Base-by-base conservation (phyloP, 2,329 filamentous ascomycete genomes). In the Exophiala lecanii-corni region DNA sequence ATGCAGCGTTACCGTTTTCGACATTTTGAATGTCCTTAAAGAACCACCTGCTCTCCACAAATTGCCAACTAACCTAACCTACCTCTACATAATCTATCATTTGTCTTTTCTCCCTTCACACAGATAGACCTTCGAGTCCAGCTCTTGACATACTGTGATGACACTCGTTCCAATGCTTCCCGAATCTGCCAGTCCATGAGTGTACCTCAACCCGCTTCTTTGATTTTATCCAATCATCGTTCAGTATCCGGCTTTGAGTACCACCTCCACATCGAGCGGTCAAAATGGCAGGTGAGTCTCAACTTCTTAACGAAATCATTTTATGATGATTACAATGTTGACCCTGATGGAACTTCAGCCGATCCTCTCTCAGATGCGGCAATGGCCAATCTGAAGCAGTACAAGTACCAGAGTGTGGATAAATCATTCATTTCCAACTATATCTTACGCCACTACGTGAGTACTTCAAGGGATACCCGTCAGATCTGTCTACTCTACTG, bases 321-420 rank as follows among this genome's bases (percentile, higher is more conserved):
- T 26, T 6, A 12, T 16, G 31, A 65, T 65, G 62, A 57, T 61
- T 59, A 51, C 66, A 66, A 58, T 16, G 33, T 36, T 41, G 10
- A 45, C 18, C 32, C 25, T 4, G 12, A 16, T 30, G 15, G 13
- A 12, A 31, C 26, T 19, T 39, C 37, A 51, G 50, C 18, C 18
- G 75, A 80, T 51, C 76, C 73, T 54, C 72, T 97, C 56, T 94
- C 89, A 19, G 88, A 95, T 59, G 89, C 97, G 59, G 88, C 88
- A 41, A 78, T 98, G 56, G 75, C 85, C 48, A 89, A 96, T 64
- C 82, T 98, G 58, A 92, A 89, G 68, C 82, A 84, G 47, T 98
- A 98, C 81, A 94, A 96, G 64, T 98, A 98, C 69, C 94, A 89
- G 57, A 87, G 85, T 59, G 89, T 98, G 66, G 92, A 98, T 74